Percentiles rank a stretch among this genome's conserved stretches.
These are phyloP conservation scores for Candolleomyces efflorescens DNA, from an alignment of 768 basidiomycete species.

Conservation along the genomic window DNA sequence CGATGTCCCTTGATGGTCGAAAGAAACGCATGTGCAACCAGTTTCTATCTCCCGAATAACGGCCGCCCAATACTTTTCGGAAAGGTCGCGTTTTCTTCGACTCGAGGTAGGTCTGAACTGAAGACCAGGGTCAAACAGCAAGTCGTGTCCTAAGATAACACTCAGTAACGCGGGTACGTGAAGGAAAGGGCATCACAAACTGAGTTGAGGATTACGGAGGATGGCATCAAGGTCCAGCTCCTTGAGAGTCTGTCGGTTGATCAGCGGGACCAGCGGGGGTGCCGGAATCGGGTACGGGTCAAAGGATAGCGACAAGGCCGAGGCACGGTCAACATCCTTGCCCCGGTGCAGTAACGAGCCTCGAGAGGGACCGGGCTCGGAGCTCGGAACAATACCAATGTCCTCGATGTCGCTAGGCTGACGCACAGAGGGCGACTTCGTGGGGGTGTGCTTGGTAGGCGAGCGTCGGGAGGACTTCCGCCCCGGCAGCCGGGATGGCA, in stretches of 20 bases:
- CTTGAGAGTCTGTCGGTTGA: slow-evolving; percentile 78
- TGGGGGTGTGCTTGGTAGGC: slow-evolving; percentile 20
- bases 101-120: slow-evolving; percentile 79
- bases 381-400: slow-evolving; percentile 38
- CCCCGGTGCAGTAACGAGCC: slow-evolving; percentile 36
- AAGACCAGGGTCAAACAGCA: slow-evolving; percentile 81
- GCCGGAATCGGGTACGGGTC: slow-evolving; percentile 51
- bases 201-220: slow-evolving; percentile 85
- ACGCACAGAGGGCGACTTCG: slow-evolving; percentile 25
- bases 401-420: slow-evolving; percentile 42
- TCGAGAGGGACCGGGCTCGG: slow-evolving; percentile 39
- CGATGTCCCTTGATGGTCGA: slow-evolving; percentile 55
- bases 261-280: slow-evolving; percentile 67
- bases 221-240: slow-evolving; percentile 85
- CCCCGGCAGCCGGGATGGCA: slow-evolving; percentile 6
- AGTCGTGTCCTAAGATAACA: slow-evolving; percentile 65
- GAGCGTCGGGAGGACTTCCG: slow-evolving; percentile 12
- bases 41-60: slow-evolving; percentile 71
- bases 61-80: slow-evolving; percentile 84
- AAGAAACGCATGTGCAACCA: slow-evolving; percentile 83
- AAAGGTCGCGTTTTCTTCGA: slow-evolving; percentile 64
- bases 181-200: slow-evolving; percentile 44
- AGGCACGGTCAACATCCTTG: slow-evolving; percentile 9
- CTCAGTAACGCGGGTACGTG: slow-evolving; percentile 11
- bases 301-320: slow-evolving; percentile 32